Conservation (phyloP, 2,329 filamentous ascomycete genomes). For the Ceratocystis diversiconidia region DNA sequence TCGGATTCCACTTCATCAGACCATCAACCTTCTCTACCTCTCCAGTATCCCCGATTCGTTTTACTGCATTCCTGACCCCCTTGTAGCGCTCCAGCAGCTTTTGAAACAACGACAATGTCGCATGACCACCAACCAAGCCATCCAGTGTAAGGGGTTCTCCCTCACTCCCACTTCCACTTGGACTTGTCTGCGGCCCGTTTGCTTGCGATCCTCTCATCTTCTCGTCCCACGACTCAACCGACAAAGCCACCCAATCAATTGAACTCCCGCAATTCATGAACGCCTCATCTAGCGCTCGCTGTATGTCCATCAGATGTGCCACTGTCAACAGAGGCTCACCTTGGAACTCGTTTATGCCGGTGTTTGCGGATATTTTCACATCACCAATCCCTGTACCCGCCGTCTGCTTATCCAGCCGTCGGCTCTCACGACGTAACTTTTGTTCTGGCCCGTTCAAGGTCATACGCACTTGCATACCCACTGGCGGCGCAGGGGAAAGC, state of each 20-base stretch:
- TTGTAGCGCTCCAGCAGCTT: not conserved
- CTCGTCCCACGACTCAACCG: not conserved
- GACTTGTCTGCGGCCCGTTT: not conserved
- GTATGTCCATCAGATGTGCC: not conserved
- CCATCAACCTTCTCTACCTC: not conserved
- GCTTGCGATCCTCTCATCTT: not conserved
- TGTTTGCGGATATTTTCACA: not conserved
- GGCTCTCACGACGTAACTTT: not conserved
- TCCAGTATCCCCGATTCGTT: not conserved
- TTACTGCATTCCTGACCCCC: not conserved
- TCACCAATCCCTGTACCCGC: not conserved
- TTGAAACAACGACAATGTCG: slow-evolving; percentile 3
- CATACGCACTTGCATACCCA: not conserved
- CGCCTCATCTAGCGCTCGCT: slow-evolving; percentile 1
- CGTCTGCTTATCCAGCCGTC: not conserved
- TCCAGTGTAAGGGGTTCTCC: not conserved
- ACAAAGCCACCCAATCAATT: not conserved
- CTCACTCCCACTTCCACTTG: not conserved
- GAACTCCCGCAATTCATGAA: not conserved
- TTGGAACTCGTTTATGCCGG: not conserved
- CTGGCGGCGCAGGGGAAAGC: not conserved
- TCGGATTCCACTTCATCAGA: not conserved
- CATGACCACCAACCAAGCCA: not conserved
- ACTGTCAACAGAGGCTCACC: not conserved
- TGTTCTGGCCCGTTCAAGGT: not conserved